Percentiles rank a stretch among this genome's conserved stretches.
Conservation (phyloP, 2,329 filamentous ascomycete genomes). For the Diaporthe velutina region DNA sequence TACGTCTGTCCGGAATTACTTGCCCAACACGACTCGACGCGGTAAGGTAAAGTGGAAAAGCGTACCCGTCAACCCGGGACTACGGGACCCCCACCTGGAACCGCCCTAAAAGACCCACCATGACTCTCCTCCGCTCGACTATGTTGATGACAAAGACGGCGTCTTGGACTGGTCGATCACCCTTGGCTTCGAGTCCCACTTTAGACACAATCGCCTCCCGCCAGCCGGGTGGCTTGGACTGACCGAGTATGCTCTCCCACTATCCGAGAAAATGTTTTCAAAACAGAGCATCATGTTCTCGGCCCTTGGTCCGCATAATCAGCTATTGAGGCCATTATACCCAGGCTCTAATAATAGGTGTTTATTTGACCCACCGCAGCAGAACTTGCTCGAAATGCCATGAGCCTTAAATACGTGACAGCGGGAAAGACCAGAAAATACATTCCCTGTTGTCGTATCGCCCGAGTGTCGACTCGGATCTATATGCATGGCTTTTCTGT, state of each 20-base stretch:
- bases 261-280: not conserved
- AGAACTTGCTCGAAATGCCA: not conserved
- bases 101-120: not conserved
- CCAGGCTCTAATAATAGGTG: not conserved
- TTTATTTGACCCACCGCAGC: not conserved
- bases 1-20: slow-evolving; percentile 20
- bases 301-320: not conserved
- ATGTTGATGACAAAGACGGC: slow-evolving; percentile 1
- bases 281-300: not conserved
- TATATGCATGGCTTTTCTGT: not conserved
- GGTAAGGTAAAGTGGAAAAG: not conserved
- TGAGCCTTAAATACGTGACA: not conserved
- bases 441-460: not conserved
- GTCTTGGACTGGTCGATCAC: not conserved
- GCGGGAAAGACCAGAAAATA: not conserved
- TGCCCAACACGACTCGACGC: slow-evolving; percentile 12
- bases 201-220: not conserved
- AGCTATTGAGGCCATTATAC: too few species aligned
- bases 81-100: slow-evolving; percentile 14
- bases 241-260: not conserved
- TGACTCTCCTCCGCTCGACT: not conserved
- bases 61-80: slow-evolving; percentile 4
- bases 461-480: not conserved
- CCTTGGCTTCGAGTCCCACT: not conserved
- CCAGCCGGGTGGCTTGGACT: not conserved